These are phyloP conservation scores for Tremella fuciformis DNA, from an alignment of 768 basidiomycete genomes.

Conservation along the genomic window DNA sequence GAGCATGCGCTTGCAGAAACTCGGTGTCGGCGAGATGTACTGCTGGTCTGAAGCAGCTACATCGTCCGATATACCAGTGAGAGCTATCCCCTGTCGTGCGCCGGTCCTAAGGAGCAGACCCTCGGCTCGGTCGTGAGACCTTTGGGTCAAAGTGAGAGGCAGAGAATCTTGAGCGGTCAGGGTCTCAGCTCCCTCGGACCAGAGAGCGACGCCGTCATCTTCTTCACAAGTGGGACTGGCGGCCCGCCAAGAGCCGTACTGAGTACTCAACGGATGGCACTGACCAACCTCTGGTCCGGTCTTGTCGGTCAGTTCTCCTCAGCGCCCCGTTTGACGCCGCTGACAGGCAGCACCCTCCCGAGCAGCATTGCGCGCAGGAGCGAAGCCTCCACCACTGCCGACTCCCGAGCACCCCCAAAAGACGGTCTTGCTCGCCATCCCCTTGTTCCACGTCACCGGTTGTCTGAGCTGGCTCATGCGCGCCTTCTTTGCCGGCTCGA, in stretches of 20 bases:
- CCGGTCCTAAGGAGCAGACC: background rate
- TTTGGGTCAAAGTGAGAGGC: background rate
- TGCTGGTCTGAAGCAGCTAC: background rate
- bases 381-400: conserved; percentile 30
- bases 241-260: conserved; percentile 43
- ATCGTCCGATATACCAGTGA: background rate
- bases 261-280: conserved; percentile 44
- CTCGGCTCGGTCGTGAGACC: background rate
- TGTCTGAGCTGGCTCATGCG: conserved; percentile 46
- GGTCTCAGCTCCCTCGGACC: conserved; percentile 26
- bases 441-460: conserved; percentile 48
- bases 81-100: background rate
- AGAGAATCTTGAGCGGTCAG: conserved; percentile 9
- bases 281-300: conserved; percentile 43
- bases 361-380: conserved; percentile 38
- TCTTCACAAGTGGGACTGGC: conserved; percentile 46
- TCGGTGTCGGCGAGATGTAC: conserved; percentile 21
- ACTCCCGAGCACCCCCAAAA: conserved; percentile 29
- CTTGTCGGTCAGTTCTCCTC: conserved; percentile 35
- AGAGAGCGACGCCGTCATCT: conserved; percentile 43
- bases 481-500: conserved; percentile 41
- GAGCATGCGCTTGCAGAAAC: background rate
- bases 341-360: conserved; percentile 32
- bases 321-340: background rate
- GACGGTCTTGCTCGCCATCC: conserved; percentile 41